These are phyloP conservation scores for Thraustochytrium striatum DNA, from an alignment of 352 stramenopile genomes.

Conservation along the genomic window DNA sequence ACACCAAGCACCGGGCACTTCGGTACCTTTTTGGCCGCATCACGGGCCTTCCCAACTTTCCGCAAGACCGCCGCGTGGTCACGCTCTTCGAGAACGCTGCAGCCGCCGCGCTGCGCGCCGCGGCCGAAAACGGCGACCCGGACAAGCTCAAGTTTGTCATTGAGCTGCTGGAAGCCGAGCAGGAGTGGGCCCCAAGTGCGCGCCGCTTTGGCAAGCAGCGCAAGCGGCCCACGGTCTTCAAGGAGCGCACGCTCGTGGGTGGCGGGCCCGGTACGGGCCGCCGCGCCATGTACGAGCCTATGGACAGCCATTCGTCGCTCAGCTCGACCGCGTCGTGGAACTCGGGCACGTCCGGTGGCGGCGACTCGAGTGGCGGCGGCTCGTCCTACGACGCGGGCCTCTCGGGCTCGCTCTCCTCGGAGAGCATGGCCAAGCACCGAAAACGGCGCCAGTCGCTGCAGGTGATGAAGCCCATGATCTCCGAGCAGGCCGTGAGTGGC, in stretches of 20 bases:
- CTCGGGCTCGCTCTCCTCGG: background rate
- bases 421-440: background rate
- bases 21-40: background rate
- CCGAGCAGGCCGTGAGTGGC: background rate
- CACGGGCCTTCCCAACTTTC: background rate
- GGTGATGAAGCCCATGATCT: background rate
- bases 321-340: background rate
- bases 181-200: conserved; percentile 15
- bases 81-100: background rate
- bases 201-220: background rate
- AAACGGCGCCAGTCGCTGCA: background rate
- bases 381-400: no score
- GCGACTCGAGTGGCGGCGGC: no score
- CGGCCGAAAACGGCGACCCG: background rate
- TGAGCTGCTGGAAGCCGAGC: conserved; percentile 13
- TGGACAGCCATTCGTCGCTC: background rate
- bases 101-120: background rate
- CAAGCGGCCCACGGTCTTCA: background rate
- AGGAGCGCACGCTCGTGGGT: background rate
- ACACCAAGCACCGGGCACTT: conserved; percentile 9
- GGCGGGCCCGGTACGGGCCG: background rate
- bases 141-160: background rate
- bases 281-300: background rate
- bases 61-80: background rate
- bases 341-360: background rate